phyloP scores from a whole-genome alignment of 345 rosid species.

The Rhizophora apiculata region DNA sequence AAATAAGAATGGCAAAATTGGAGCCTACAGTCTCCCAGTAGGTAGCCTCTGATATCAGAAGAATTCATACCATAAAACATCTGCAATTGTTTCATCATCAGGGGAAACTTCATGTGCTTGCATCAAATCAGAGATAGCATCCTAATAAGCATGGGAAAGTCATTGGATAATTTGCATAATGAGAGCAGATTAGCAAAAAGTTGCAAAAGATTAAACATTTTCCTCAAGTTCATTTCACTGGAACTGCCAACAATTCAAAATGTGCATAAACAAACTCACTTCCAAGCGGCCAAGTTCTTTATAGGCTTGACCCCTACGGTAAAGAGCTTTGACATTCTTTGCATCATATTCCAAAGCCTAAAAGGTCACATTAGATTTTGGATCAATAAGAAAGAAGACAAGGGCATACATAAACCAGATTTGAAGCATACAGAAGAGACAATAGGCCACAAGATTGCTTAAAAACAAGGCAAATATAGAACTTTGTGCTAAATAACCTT shows the following conservation, averaged over 20 bases:
- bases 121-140: slow-evolving; percentile 75
- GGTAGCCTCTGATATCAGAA: too few relatives aligned
- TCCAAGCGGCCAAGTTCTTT: slow-evolving; percentile 65
- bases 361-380: slow-evolving; percentile 13
- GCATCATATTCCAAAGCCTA: slow-evolving; percentile 79
- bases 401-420: background rate
- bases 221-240: slow-evolving; percentile 9
- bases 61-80: slow-evolving; percentile 59
- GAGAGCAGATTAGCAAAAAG: background rate
- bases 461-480: background rate
- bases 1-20: too few relatives aligned
- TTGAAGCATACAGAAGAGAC: background rate
- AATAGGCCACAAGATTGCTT: background rate
- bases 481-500: background rate
- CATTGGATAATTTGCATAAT: slow-evolving; percentile 7
- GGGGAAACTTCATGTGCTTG: slow-evolving; percentile 80
- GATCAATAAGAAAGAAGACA: slow-evolving; percentile 19
- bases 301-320: slow-evolving; percentile 96
- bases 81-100: slow-evolving; percentile 78
- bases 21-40: too few relatives aligned
- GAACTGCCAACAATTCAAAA: slow-evolving; percentile 9
- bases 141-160: slow-evolving; percentile 39
- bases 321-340: slow-evolving; percentile 83
- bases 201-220: background rate
- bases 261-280: slow-evolving; percentile 49